Percentiles rank a stretch among this genome's conserved stretches.
These are phyloP conservation scores for Beauveria scarabaeidicola DNA, from an alignment of 2,329 filamentous ascomycete genomes.

Conservation along the genomic window DNA sequence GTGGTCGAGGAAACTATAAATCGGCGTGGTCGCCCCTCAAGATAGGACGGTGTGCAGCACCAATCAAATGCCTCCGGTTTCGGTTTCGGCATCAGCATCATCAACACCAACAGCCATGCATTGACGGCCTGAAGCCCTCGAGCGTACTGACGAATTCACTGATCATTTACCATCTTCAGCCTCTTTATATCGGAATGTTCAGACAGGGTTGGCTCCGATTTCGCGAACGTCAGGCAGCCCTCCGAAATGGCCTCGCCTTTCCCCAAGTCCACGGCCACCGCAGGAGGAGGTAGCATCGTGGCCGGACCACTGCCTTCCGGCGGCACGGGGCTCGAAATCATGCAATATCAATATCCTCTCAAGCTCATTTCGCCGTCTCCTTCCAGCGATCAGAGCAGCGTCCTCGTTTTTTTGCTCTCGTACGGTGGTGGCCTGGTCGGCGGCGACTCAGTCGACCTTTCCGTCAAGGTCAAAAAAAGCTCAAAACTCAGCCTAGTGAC, in stretches of 20 bases:
- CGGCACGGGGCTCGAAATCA: slow-evolving; percentile 60
- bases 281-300: slow-evolving; percentile 72
- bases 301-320: slow-evolving; percentile 63
- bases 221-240: not conserved
- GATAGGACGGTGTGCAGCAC: not conserved
- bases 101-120: not conserved
- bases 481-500: slow-evolving; percentile 62
- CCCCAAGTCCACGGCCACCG: slow-evolving; percentile 59
- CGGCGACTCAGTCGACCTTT: slow-evolving; percentile 71
- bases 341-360: slow-evolving; percentile 88
- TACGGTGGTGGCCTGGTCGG: slow-evolving; percentile 91
- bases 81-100: not conserved
- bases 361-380: slow-evolving; percentile 82
- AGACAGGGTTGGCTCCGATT: not conserved
- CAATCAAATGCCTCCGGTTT: not conserved
- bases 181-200: not conserved
- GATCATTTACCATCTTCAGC: not conserved
- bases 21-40: not conserved
- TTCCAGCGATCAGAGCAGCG: slow-evolving; percentile 53
- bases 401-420: slow-evolving; percentile 81
- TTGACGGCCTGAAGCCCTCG: not conserved
- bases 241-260: slow-evolving; percentile 61
- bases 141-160: not conserved
- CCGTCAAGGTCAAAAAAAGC: slow-evolving; percentile 52
- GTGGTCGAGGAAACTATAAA: not conserved